A percentile compares a stretch with the other conserved stretches of the same genome.
Conservation (phyloP, 805 yeast genomes). For the Scheffersomyces ergatensis region DNA sequence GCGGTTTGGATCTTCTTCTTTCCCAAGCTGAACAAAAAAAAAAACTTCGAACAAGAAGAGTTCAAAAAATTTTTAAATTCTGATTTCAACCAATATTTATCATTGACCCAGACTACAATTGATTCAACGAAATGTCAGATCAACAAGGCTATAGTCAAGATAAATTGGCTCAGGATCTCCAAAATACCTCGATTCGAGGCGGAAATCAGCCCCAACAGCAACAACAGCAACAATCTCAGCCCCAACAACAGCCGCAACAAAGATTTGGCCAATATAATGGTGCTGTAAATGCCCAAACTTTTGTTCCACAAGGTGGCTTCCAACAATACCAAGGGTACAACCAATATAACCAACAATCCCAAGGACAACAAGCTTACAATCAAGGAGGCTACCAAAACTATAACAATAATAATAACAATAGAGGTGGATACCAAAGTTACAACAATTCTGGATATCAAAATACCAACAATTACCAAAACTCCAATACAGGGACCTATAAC, state of each 20-base stretch:
- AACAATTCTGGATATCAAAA: constrained; percentile 13
- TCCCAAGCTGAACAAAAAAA: too few species aligned
- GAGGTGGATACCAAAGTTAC: constrained; percentile 19
- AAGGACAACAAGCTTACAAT: constrained; percentile 7
- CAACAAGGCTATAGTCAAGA: constrained; percentile 38
- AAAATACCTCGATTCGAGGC: constrained; percentile 37
- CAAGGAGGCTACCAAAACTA: constrained; percentile 23
- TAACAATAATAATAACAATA: constrained; percentile 10
- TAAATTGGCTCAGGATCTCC: constrained; percentile 43
- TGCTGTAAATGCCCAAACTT: constrained; percentile 48
- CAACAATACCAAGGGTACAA: constrained; percentile 10
- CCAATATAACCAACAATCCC: constrained; percentile 9
- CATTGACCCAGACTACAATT: too few species aligned
- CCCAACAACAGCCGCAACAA: constrained; percentile 11
- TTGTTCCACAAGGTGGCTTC: constrained; percentile 40
- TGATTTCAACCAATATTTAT: too few species aligned
- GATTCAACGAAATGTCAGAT: constrained; percentile 31
- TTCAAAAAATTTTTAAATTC: too few species aligned
- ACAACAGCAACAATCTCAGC: constrained; percentile 16
- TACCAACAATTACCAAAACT: too few species aligned
- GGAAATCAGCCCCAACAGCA: constrained; percentile 1
- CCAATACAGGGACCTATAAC: too few species aligned
- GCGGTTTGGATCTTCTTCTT: too few species aligned
- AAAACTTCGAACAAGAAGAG: too few species aligned
- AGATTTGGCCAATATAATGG: constrained; percentile 20